A percentile compares a stretch with the other conserved stretches of the same genome.
These are phyloP conservation scores for Penicillium oxalicum DNA, from an alignment of 2,329 filamentous ascomycete species.

Conservation along the genomic window DNA sequence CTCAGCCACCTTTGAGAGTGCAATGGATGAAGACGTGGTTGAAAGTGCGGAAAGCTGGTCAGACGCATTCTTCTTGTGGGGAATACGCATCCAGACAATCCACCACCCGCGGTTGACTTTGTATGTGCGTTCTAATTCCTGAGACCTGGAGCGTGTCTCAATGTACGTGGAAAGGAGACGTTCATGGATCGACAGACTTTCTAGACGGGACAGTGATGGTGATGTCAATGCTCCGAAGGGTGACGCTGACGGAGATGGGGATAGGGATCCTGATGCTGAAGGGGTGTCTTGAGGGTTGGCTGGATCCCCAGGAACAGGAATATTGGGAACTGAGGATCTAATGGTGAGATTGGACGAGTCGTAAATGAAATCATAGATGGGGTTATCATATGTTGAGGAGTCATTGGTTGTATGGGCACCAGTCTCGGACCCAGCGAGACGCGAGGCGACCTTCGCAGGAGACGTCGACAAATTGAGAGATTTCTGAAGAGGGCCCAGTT, in stretches of 20 bases:
- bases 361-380: slow-evolving; percentile 56
- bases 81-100: slow-evolving; percentile 59
- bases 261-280: slow-evolving; percentile 42
- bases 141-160: slow-evolving; percentile 43
- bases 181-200: slow-evolving; percentile 57
- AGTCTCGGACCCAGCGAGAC: slow-evolving; percentile 31
- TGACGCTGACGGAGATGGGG: slow-evolving; percentile 58
- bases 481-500: slow-evolving; percentile 44
- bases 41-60: slow-evolving; percentile 9
- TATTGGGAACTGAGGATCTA: slow-evolving; percentile 59
- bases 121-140: slow-evolving; percentile 55
- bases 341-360: slow-evolving; percentile 54
- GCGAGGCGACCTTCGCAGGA: slow-evolving; percentile 35
- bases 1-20: slow-evolving; percentile 10
- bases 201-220: slow-evolving; percentile 48
- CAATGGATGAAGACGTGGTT: slow-evolving; percentile 11
- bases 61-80: slow-evolving; percentile 11
- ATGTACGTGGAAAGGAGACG: slow-evolving; percentile 53
- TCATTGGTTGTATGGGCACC: slow-evolving; percentile 29
- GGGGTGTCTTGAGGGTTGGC: slow-evolving; percentile 8
- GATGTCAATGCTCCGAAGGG: slow-evolving; percentile 43
- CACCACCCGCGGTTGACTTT: slow-evolving; percentile 63
- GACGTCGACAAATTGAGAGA: slow-evolving; percentile 44
- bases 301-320: slow-evolving; percentile 48
- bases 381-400: slow-evolving; percentile 28